Evolutionary conservation across 2,329 filamentous ascomycete species (phyloP).

Genomic region (Cytospora chrysosperma): DNA sequence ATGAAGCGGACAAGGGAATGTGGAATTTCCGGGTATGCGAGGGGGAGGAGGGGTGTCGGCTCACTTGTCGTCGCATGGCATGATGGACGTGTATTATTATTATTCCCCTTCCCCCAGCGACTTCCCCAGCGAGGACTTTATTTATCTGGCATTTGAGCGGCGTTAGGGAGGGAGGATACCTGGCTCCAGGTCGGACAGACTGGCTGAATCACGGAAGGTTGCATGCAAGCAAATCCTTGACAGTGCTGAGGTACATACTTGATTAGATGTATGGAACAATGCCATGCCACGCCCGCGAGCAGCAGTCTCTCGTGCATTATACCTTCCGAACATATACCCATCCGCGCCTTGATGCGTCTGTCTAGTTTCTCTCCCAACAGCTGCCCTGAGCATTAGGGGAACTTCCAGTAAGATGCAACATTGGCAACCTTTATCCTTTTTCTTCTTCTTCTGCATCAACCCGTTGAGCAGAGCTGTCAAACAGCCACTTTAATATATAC

Average conservation of each 20-base stretch:
- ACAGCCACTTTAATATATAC: not conserved
- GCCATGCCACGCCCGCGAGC: not conserved
- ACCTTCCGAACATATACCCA: not conserved
- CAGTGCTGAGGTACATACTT: not conserved
- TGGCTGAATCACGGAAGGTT: not conserved
- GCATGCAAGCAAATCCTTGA: not conserved
- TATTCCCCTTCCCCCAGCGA: not conserved
- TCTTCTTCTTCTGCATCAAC: not conserved
- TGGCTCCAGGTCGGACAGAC: not conserved
- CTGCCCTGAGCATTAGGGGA: not conserved
- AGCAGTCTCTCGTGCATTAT: not conserved
- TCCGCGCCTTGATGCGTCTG: not conserved
- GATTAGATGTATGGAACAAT: conserved; percentile 5
- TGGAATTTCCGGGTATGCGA: no score
- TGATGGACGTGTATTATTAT: not conserved
- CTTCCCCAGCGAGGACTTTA: not conserved
- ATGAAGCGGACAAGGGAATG: conserved; percentile 40
- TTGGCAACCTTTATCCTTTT: not conserved
- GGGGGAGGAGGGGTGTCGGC: not conserved
- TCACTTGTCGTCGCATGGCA: not conserved
- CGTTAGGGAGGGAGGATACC: not conserved
- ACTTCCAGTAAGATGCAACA: not conserved
- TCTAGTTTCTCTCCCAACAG: not conserved
- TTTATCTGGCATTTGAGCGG: conserved; percentile 6
- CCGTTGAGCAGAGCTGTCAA: not conserved